Conservation (phyloP, 164 flowering plant species). For the Umbellularia californica region DNA sequence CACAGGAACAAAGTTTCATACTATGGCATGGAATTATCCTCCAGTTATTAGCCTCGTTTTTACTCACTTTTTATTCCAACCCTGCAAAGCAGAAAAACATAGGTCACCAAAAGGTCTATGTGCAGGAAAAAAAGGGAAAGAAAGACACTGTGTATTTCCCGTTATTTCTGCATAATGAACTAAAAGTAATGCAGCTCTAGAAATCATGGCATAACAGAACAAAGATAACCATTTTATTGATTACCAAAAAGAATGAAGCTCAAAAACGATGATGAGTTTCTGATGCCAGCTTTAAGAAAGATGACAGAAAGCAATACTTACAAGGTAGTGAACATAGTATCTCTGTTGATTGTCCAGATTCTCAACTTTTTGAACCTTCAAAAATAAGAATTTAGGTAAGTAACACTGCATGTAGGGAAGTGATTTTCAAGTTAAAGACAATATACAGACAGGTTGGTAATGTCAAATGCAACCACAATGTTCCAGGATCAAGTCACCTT, state of each 20-base stretch:
- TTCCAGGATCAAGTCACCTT: too few species aligned
- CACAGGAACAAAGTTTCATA: not conserved
- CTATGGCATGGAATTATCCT: not conserved
- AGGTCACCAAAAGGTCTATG: not conserved
- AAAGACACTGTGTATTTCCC: not conserved
- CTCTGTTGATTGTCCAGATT: conserved; percentile 63
- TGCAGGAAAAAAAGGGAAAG: not conserved
- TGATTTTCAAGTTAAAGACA: not conserved
- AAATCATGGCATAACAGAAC: not conserved
- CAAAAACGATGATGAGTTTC: not conserved
- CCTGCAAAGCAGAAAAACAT: conserved; percentile 43
- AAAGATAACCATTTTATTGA: not conserved
- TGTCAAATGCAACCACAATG: too few species aligned
- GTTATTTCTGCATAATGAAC: not conserved
- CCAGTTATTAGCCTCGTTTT: conserved; percentile 1
- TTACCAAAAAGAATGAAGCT: not conserved
- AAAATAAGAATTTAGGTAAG: conserved; percentile 1
- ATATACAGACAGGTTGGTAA: not conserved
- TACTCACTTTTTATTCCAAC: conserved; percentile 80
- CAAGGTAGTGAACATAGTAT: conserved; percentile 93
- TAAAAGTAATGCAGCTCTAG: not conserved
- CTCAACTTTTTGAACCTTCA: conserved; percentile 83
- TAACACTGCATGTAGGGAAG: not conserved
- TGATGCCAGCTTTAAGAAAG: not conserved
- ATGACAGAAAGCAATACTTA: conserved; percentile 31